These are phyloP conservation scores for Daphne laureola DNA, from an alignment of 441 rosid species.

Conservation along the genomic window DNA sequence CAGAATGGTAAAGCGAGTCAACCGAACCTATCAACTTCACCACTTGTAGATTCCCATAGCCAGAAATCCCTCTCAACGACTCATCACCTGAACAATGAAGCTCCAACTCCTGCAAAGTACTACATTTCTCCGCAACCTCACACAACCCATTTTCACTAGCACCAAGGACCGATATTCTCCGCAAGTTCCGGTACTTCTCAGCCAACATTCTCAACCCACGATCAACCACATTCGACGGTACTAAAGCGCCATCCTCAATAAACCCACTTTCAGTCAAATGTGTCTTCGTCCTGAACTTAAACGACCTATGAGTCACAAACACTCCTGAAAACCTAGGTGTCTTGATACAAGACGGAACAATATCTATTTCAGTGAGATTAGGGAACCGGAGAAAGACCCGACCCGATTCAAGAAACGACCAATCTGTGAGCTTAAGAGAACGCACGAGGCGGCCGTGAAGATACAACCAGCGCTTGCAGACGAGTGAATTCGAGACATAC, in stretches of 20 bases:
- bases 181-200: constrained; percentile 45
- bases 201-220: constrained; percentile 40
- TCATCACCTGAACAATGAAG: constrained; percentile 47
- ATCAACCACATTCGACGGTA: constrained; percentile 28
- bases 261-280: constrained; percentile 19
- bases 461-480: constrained; percentile 69
- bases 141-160: constrained; percentile 49
- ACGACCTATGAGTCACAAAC: constrained; percentile 25
- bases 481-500: constrained; percentile 35
- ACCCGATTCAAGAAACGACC: constrained; percentile 55
- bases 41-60: constrained; percentile 53
- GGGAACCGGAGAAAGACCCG: constrained; percentile 56
- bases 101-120: constrained; percentile 64
- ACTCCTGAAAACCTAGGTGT: constrained; percentile 34
- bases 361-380: constrained; percentile 38
- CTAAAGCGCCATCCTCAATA: constrained; percentile 17
- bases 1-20: constrained; percentile 37
- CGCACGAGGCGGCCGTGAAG: constrained; percentile 58
- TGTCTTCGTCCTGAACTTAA: constrained; percentile 30
- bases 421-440: constrained; percentile 47
- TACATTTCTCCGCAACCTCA: constrained; percentile 38
- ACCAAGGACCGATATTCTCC: constrained; percentile 41
- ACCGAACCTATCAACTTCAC: constrained; percentile 47
- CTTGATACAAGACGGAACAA: constrained; percentile 35
- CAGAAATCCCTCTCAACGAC: constrained; percentile 41